These are phyloP conservation scores for Vitis rupestris DNA, from an alignment of 164 flowering plant genomes.

Conservation along the genomic window DNA sequence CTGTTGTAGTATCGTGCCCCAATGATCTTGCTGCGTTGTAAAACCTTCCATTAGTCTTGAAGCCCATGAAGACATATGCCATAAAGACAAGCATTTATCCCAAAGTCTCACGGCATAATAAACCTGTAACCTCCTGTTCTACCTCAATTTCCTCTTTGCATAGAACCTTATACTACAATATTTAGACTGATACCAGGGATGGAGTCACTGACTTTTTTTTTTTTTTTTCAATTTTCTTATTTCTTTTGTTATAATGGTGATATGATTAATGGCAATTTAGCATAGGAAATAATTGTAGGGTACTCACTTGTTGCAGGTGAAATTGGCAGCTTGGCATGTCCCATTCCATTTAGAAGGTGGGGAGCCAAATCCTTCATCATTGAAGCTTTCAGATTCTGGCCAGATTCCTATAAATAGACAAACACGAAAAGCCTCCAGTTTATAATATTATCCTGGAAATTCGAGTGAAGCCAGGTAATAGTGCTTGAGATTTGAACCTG, in stretches of 20 bases:
- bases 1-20: constrained; percentile 35
- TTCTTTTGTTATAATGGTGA: too few species aligned
- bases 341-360: constrained; percentile 51
- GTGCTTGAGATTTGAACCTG: constrained; percentile 22
- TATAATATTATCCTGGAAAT: neutral
- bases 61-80: neutral
- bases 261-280: too few species aligned
- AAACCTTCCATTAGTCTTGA: neutral
- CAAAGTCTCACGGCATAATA: too few species aligned
- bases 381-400: constrained; percentile 46
- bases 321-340: constrained; percentile 27
- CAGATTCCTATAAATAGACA: constrained; percentile 30
- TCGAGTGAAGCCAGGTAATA: neutral
- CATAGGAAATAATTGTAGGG: neutral
- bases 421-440: too few species aligned
- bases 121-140: too few species aligned
- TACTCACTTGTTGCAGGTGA: constrained; percentile 46
- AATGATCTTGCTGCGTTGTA: constrained; percentile 31
- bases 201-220: too few species aligned
- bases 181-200: too few species aligned
- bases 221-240: too few species aligned
- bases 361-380: constrained; percentile 24
- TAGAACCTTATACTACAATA: too few species aligned
- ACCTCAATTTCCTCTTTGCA: too few species aligned
- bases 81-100: too few species aligned